Percentiles rank a stretch among this genome's conserved stretches.
phyloP scores from a whole-genome alignment of 1,139 yeast species.

The Pichia sp. region DNA sequence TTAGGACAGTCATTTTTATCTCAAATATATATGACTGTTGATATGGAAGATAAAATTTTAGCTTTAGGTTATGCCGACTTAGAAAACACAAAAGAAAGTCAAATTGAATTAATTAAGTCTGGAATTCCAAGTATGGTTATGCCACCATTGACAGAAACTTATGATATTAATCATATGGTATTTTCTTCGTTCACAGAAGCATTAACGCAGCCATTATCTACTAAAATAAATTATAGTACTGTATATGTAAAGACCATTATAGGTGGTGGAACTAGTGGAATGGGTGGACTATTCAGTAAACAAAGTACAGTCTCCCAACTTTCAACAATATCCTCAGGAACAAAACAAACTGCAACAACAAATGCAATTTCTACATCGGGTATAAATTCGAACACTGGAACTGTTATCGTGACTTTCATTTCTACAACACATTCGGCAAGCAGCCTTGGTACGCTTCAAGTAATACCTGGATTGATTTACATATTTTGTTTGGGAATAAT shows the following conservation, averaged over 20 bases:
- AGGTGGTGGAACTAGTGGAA: not conserved
- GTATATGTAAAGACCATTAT: constrained; percentile 1
- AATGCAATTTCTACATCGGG: too few relatives aligned
- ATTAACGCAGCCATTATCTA: not conserved
- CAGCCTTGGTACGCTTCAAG: too few relatives aligned
- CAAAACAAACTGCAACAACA: too few relatives aligned
- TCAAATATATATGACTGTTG: constrained; percentile 70
- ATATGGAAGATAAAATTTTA: constrained; percentile 57
- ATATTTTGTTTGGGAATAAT: too few relatives aligned
- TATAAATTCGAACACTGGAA: too few relatives aligned
- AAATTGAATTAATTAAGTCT: constrained; percentile 11
- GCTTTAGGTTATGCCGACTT: constrained; percentile 54
- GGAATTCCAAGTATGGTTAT: constrained; percentile 9
- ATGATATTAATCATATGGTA: constrained; percentile 6
- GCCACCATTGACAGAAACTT: constrained; percentile 6
- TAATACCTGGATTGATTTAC: too few relatives aligned
- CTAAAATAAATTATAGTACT: not conserved
- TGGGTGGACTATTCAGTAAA: not conserved
- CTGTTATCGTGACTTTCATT: too few relatives aligned
- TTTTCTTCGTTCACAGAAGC: not conserved
- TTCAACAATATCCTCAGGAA: not conserved
- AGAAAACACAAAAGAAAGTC: not conserved
- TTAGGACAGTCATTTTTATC: constrained; percentile 73
- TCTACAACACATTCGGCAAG: too few relatives aligned
- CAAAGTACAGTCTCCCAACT: not conserved